phyloP scores from a whole-genome alignment of 139 green algal genomes.

The Picochlorum costavermella region DNA sequence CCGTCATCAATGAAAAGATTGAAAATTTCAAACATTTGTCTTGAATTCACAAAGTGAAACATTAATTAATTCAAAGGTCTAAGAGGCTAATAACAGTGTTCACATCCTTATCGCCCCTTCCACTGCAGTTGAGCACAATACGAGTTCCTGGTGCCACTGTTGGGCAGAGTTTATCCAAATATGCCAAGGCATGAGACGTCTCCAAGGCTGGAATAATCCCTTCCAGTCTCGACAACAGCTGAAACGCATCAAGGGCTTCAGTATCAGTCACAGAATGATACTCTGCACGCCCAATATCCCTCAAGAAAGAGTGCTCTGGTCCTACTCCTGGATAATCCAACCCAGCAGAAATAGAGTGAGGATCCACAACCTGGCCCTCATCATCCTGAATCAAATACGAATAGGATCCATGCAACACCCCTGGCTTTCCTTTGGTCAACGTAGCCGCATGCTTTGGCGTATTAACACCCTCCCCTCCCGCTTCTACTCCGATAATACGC shows the following conservation, averaged over 20 bases:
- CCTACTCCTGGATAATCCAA: constrained; percentile 98
- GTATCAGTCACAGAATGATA: constrained; percentile 91
- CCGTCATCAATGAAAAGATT: constrained; percentile 26
- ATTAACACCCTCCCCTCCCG: constrained; percentile 81
- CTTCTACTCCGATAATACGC: constrained; percentile 61
- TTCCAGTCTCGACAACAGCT: constrained; percentile 74
- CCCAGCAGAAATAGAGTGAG: constrained; percentile 94
- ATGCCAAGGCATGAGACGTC: constrained; percentile 91
- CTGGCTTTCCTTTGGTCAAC: constrained; percentile 84
- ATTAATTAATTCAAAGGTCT: constrained; percentile 1
- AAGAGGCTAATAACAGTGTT: constrained; percentile 34
- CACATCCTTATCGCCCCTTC: constrained; percentile 96
- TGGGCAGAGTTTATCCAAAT: constrained; percentile 79
- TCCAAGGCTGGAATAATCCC: constrained; percentile 98
- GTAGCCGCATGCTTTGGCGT: constrained; percentile 95
- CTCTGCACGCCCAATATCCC: constrained; percentile 84
- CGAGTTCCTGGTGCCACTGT: constrained; percentile 63
- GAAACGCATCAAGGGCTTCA: constrained; percentile 75
- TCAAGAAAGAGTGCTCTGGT: constrained; percentile 97
- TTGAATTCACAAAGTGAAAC: constrained; percentile 3
- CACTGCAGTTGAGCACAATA: constrained; percentile 88
- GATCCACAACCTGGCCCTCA: constrained; percentile 97
- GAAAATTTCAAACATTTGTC: constrained; percentile 14
- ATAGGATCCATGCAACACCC: constrained; percentile 93
- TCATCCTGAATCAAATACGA: constrained; percentile 92